Conservation (phyloP, 169 alveolate genomes). For the Besnoitia besnoiti region DNA sequence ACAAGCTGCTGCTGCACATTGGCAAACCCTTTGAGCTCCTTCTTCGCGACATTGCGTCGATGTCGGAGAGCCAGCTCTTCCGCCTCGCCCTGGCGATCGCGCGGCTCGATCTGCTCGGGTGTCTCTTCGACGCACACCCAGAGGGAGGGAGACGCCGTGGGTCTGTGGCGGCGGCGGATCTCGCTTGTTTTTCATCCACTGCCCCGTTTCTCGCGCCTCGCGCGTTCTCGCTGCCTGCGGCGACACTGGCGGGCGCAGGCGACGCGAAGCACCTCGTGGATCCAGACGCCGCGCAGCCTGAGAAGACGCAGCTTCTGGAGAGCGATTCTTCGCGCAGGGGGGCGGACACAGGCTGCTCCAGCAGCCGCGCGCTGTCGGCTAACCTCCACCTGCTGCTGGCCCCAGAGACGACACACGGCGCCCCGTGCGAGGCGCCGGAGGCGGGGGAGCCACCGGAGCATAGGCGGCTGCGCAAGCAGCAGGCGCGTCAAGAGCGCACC, state of each 20-base stretch:
- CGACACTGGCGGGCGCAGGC: neutral
- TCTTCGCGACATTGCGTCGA: neutral
- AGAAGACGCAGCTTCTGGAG: too few relatives aligned
- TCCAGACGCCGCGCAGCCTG: too few relatives aligned
- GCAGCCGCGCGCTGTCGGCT: neutral
- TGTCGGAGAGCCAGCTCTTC: neutral
- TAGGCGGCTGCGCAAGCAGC: neutral
- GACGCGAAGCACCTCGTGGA: too few relatives aligned
- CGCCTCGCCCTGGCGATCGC: slow-evolving; percentile 7
- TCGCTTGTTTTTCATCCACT: neutral
- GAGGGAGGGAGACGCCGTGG: neutral
- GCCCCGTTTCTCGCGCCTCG: neutral
- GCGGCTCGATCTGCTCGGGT: slow-evolving; percentile 17
- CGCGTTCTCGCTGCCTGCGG: neutral
- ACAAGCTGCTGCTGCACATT: neutral
- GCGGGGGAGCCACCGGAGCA: neutral
- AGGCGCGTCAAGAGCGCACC: neutral
- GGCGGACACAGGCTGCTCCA: too few relatives aligned
- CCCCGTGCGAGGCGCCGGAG: neutral
- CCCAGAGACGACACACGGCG: neutral
- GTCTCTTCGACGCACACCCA: neutral
- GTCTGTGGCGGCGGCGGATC: neutral
- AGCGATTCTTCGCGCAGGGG: too few relatives aligned
- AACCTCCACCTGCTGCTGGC: neutral
- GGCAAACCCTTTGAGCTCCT: neutral